Evolutionary conservation across 805 yeast genomes (phyloP).

Genomic region (Candida michaelii): DNA sequence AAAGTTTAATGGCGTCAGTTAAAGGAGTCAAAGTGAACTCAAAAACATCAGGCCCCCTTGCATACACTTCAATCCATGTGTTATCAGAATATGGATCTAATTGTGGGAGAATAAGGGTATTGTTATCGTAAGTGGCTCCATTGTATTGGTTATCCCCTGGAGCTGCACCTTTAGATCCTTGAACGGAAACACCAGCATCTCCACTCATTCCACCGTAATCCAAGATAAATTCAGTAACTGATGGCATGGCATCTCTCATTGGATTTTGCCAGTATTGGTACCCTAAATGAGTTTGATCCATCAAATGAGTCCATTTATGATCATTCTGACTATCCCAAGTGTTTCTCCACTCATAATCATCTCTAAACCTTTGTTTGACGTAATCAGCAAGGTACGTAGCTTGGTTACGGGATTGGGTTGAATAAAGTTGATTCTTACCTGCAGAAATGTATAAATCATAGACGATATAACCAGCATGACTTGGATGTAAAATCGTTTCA

Average conservation of each 20-base stretch:
- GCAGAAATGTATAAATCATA: conserved; percentile 18
- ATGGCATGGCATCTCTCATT: conserved; percentile 17
- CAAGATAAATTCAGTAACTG: conserved; percentile 10
- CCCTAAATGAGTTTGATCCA: conserved; percentile 21
- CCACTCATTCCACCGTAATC: conserved; percentile 14
- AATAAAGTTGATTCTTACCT: conserved; percentile 18
- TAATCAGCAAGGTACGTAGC: conserved; percentile 15
- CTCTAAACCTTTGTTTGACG: conserved; percentile 15
- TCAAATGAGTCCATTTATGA: conserved; percentile 19
- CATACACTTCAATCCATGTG: conserved; percentile 18
- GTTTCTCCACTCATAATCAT: conserved; percentile 16
- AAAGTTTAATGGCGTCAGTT: conserved; percentile 13
- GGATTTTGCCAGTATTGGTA: conserved; percentile 21
- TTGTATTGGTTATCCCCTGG: conserved; percentile 19
- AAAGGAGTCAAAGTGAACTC: conserved; percentile 15
- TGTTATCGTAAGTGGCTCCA: conserved; percentile 16
- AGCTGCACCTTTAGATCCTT: conserved; percentile 16
- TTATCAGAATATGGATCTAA: conserved; percentile 16
- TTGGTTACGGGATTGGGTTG: conserved; percentile 17
- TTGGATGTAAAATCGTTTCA: conserved; percentile 18
- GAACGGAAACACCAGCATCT: conserved; percentile 15
- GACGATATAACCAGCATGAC: conserved; percentile 18
- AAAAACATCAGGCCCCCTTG: conserved; percentile 18
- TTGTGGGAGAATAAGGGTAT: conserved; percentile 17
- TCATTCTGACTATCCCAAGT: conserved; percentile 15